Percentiles rank a stretch among this genome's conserved stretches.
These are phyloP conservation scores for Talaromyces albobiverticillius DNA, from an alignment of 2,329 filamentous ascomycete genomes.

Conservation along the genomic window DNA sequence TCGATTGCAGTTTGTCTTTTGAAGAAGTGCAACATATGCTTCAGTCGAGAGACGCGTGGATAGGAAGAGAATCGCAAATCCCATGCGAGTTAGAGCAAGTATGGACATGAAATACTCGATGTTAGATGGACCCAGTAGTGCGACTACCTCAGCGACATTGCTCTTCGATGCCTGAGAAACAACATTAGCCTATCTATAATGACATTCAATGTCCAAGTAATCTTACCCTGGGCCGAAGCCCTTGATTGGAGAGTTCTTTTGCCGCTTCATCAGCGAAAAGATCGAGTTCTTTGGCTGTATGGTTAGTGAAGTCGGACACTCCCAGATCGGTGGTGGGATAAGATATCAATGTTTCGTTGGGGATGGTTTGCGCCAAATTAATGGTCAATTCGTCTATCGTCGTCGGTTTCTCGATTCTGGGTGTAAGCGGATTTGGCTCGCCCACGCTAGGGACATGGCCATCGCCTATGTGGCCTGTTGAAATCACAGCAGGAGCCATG, in stretches of 20 bases:
- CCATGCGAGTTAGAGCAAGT: conserved; percentile 2
- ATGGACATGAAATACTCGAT: conserved; percentile 1
- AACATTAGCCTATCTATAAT: background rate
- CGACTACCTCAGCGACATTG: conserved; percentile 2
- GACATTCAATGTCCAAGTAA: background rate
- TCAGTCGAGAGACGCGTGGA: conserved; percentile 2
- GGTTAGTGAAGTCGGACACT: conserved; percentile 23
- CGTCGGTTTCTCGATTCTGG: background rate
- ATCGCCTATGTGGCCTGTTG: background rate
- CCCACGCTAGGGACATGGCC: background rate
- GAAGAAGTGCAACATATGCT: background rate
- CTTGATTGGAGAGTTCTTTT: conserved; percentile 19
- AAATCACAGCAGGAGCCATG: too few relatives aligned
- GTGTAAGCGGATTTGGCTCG: too few relatives aligned
- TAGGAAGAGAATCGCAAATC: conserved; percentile 6
- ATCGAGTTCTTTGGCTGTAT: conserved; percentile 27
- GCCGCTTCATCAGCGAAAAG: conserved; percentile 26
- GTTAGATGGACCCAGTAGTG: conserved; percentile 4
- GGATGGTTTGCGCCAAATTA: conserved; percentile 19
- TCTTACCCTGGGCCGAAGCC: conserved; percentile 16
- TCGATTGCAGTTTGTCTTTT: background rate
- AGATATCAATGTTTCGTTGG: conserved; percentile 22
- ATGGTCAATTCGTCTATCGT: conserved; percentile 24
- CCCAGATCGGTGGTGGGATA: conserved; percentile 22
- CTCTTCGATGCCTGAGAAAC: background rate